Conservation (phyloP, 305 asterid species). For the Solanum aculeatissimum region DNA sequence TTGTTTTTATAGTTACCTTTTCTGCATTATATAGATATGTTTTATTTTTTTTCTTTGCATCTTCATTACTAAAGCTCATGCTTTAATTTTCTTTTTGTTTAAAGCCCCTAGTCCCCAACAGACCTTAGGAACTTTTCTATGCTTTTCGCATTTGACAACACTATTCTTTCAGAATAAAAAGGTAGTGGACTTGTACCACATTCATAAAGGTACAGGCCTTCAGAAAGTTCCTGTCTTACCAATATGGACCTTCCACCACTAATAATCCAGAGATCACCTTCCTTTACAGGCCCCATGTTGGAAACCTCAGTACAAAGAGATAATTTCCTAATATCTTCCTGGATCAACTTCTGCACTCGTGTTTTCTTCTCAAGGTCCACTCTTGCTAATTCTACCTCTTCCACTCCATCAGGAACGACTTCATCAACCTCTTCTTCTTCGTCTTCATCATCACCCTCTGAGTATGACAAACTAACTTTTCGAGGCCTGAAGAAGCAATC, state of each 20-base stretch:
- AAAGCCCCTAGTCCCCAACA: not conserved
- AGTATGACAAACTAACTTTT: constrained; percentile 64
- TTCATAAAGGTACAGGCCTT: not conserved
- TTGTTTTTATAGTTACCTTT: not conserved
- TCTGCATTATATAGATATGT: not conserved
- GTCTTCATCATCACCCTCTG: constrained; percentile 79
- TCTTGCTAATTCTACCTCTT: constrained; percentile 97
- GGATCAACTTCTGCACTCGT: constrained; percentile 49
- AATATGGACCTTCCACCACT: constrained; percentile 62
- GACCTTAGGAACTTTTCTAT: not conserved
- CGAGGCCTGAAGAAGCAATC: constrained; percentile 63
- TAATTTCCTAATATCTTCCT: constrained; percentile 67
- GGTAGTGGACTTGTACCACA: not conserved
- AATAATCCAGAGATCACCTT: constrained; percentile 78
- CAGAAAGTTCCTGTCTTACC: constrained; percentile 35
- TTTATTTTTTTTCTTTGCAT: not conserved
- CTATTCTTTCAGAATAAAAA: not conserved
- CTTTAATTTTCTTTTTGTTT: not conserved
- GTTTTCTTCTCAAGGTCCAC: constrained; percentile 76
- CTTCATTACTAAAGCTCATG: not conserved
- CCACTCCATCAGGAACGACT: constrained; percentile 99
- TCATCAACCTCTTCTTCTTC: constrained; percentile 99
- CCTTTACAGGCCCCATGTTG: constrained; percentile 43
- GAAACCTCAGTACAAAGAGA: constrained; percentile 43
- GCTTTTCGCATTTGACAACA: not conserved